These are phyloP conservation scores for Lipomyces starkeyi DNA, from an alignment of 805 yeast genomes.

Conservation along the genomic window DNA sequence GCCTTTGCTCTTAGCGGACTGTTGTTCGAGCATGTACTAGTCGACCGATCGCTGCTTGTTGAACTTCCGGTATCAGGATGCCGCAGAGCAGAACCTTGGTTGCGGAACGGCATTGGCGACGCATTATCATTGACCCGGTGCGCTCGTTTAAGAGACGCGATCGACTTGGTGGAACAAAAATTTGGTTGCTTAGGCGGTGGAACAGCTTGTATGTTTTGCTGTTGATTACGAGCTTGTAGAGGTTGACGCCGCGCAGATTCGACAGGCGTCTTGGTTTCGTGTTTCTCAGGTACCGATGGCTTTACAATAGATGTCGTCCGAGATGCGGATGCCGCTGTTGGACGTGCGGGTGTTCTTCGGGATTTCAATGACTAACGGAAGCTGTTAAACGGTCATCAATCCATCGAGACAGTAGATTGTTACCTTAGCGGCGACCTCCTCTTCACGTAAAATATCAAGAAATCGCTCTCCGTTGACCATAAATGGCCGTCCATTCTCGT, in stretches of 20 bases:
- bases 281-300: background rate
- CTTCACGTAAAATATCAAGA: slow-evolving; percentile 48
- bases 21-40: slow-evolving; percentile 17
- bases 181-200: slow-evolving; percentile 33
- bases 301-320: background rate
- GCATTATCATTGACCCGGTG: slow-evolving; percentile 11
- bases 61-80: slow-evolving; percentile 8
- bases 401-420: background rate
- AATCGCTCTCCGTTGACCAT: slow-evolving; percentile 58
- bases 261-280: slow-evolving; percentile 18
- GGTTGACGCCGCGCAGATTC: slow-evolving; percentile 21
- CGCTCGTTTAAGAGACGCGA: slow-evolving; percentile 8
- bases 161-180: slow-evolving; percentile 16
- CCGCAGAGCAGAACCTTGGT: background rate
- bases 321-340: slow-evolving; percentile 12
- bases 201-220: slow-evolving; percentile 3
- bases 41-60: slow-evolving; percentile 9
- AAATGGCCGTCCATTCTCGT: slow-evolving; percentile 41
- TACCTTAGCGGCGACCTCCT: slow-evolving; percentile 31
- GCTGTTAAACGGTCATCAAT: background rate
- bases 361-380: background rate
- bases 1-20: slow-evolving; percentile 25
- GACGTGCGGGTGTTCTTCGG: slow-evolving; percentile 29
- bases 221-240: slow-evolving; percentile 17
- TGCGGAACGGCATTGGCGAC: slow-evolving; percentile 13